phyloP scores from a whole-genome alignment of 2,329 filamentous ascomycete species.

The Fusarium sp. region DNA sequence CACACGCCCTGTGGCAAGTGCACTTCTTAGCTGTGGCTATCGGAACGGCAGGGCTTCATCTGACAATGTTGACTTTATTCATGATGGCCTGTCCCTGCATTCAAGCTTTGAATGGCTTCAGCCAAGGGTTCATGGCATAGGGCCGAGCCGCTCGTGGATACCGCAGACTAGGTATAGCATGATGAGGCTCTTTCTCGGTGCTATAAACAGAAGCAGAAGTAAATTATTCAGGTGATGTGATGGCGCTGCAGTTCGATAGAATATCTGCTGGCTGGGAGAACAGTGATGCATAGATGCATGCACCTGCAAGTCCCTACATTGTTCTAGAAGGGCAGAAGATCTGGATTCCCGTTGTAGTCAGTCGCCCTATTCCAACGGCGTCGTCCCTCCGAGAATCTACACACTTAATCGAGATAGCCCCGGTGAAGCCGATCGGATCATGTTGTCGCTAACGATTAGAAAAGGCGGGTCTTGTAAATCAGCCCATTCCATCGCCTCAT shows the following conservation, averaged over 20 bases:
- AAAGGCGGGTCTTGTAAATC: constrained; percentile 16
- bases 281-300: neutral
- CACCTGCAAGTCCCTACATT: constrained; percentile 4
- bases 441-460: neutral
- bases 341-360: neutral
- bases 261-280: constrained; percentile 2
- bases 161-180: neutral
- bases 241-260: constrained; percentile 3
- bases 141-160: constrained; percentile 24
- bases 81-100: constrained; percentile 11
- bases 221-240: constrained; percentile 7
- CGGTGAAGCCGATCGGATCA: constrained; percentile 22
- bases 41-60: constrained; percentile 19
- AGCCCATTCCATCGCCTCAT: neutral
- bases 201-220: neutral
- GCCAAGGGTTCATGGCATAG: constrained; percentile 17
- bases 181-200: constrained; percentile 5
- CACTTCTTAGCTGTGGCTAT: neutral
- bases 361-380: constrained; percentile 10
- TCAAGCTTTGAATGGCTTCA: neutral
- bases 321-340: neutral
- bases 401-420: neutral
- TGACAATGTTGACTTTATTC: neutral
- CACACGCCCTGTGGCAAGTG: neutral
- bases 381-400: constrained; percentile 4